Conservation (phyloP, 2,329 filamentous ascomycete genomes). For the Xylaria sp. region DNA sequence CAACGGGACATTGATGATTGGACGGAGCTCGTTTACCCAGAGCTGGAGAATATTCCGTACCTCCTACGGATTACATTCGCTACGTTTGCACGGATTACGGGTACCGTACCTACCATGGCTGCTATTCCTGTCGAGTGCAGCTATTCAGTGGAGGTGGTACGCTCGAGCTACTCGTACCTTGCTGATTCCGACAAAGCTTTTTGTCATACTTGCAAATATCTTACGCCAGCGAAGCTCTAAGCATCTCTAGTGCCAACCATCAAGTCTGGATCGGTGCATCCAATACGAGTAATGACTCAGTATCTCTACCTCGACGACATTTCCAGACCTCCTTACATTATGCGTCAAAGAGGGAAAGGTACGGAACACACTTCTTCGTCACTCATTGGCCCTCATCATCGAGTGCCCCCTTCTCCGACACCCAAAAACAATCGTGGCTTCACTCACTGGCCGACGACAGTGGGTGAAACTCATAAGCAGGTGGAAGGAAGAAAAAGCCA, state of each 20-base stretch:
- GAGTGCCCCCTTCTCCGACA: background rate
- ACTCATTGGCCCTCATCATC: background rate
- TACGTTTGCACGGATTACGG: background rate
- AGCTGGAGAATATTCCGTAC: no score
- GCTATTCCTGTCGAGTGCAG: background rate
- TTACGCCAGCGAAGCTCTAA: slow-evolving; percentile 3
- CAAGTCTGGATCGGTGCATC: slow-evolving; percentile 2
- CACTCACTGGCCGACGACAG: background rate
- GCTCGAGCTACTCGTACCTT: background rate
- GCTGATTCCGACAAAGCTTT: background rate
- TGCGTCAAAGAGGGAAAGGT: background rate
- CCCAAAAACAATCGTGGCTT: background rate
- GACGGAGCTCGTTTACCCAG: no score
- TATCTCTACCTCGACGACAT: background rate
- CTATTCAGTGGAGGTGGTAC: background rate
- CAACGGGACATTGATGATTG: no score
- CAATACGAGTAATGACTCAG: slow-evolving; percentile 17
- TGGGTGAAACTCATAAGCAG: background rate
- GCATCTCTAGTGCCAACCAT: slow-evolving; percentile 5
- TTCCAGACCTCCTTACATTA: background rate
- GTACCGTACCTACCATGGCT: background rate
- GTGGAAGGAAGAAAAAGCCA: background rate
- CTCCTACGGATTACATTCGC: no score
- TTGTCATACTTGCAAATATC: slow-evolving; percentile 10
- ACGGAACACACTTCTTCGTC: background rate